Percentiles rank a stretch among this genome's conserved stretches.
These are phyloP conservation scores for Arabidopsis hybrid DNA, from an alignment of 441 rosid genomes.

Conservation along the genomic window DNA sequence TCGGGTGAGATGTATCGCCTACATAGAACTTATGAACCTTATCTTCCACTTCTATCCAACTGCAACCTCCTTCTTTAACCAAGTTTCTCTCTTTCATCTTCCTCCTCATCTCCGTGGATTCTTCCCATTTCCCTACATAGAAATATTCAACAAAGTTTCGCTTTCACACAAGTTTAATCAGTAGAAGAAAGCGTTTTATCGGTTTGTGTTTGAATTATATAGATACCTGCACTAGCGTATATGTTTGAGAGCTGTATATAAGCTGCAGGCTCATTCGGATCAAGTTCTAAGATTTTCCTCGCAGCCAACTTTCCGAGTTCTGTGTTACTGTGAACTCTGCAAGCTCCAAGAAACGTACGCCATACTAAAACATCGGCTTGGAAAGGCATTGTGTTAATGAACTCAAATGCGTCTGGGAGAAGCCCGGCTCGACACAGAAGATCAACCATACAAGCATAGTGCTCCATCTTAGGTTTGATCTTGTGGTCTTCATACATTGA, in stretches of 20 bases:
- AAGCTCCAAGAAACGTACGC: conserved; percentile 75
- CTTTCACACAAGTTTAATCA: not conserved
- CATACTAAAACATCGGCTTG: conserved; percentile 56
- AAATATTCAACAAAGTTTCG: not conserved
- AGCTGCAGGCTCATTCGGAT: conserved; percentile 63
- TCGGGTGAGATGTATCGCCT: conserved; percentile 62
- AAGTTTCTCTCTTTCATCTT: conserved; percentile 63
- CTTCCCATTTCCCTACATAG: conserved; percentile 57
- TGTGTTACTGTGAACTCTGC: conserved; percentile 55
- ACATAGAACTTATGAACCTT: conserved; percentile 61
- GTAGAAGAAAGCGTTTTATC: not conserved
- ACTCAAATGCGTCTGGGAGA: conserved; percentile 55
- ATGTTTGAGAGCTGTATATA: conserved; percentile 65
- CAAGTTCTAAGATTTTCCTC: conserved; percentile 56
- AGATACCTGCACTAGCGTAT: conserved; percentile 52
- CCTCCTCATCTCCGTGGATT: conserved; percentile 56
- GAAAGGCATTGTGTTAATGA: conserved; percentile 58
- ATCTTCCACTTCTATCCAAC: conserved; percentile 74
- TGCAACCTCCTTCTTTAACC: conserved; percentile 72
- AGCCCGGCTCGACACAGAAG: conserved; percentile 64
- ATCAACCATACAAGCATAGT: conserved; percentile 81
- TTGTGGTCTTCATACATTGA: conserved; percentile 59
- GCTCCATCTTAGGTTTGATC: conserved; percentile 63
- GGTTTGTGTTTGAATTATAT: not conserved
- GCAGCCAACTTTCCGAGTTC: conserved; percentile 66